phyloP scores from a whole-genome alignment of 2,329 filamentous ascomycete genomes.

The Cladobotryum mycophilum region DNA sequence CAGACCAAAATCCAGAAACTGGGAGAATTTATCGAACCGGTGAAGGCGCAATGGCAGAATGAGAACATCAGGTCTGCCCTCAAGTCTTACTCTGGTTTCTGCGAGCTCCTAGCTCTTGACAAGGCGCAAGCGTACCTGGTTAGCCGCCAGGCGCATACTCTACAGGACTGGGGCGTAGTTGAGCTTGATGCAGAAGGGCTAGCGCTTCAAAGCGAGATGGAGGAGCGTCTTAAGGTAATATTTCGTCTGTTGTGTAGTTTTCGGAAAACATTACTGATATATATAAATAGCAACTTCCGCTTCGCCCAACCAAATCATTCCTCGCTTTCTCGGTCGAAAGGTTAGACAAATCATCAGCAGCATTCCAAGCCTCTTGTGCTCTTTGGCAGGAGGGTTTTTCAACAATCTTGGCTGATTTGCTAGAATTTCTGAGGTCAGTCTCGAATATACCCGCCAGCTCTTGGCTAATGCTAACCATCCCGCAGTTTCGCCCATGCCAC shows the following conservation, averaged over 20 bases:
- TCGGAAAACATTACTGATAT: constrained; percentile 9
- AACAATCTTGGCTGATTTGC: constrained; percentile 73
- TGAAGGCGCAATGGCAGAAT: constrained; percentile 74
- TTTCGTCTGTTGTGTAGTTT: background rate
- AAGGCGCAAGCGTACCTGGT: constrained; percentile 76
- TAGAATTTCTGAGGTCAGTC: constrained; percentile 68
- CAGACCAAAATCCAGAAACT: constrained; percentile 66
- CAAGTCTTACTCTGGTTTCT: constrained; percentile 73
- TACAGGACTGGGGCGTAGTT: constrained; percentile 76
- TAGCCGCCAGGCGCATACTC: constrained; percentile 63
- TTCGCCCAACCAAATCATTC: constrained; percentile 85
- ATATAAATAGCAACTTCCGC: constrained; percentile 55
- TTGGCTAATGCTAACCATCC: constrained; percentile 6
- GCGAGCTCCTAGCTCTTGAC: constrained; percentile 69
- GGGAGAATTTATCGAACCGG: constrained; percentile 71
- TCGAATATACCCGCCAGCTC: background rate
- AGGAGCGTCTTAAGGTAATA: constrained; percentile 61
- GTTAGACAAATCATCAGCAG: constrained; percentile 63
- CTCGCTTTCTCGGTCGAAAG: constrained; percentile 90
- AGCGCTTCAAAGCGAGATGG: constrained; percentile 70
- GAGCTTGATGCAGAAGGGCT: constrained; percentile 74
- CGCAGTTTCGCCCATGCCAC: constrained; percentile 79
- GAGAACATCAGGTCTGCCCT: constrained; percentile 61
- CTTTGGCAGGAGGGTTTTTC: constrained; percentile 86
- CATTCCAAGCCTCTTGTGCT: constrained; percentile 68